Percentiles rank a stretch among this genome's conserved stretches.
phyloP scores from a whole-genome alignment of 2,329 filamentous ascomycete genomes.

The Trichoderma citrinoviride region DNA sequence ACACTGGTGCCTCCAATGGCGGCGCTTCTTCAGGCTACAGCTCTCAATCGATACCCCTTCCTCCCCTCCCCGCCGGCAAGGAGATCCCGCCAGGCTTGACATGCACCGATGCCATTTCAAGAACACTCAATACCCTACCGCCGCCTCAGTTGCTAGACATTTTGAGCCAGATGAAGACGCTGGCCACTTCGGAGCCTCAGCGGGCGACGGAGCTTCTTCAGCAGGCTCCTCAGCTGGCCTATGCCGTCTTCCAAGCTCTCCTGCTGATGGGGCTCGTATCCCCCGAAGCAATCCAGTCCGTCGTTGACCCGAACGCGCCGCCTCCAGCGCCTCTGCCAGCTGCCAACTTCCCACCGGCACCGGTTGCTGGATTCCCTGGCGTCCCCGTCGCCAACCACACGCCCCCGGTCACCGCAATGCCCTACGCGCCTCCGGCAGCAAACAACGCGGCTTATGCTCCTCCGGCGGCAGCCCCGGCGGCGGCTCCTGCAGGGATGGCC shows the following conservation, averaged over 20 bases:
- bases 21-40: constrained; percentile 33
- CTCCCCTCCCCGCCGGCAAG: constrained; percentile 78
- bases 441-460: constrained; percentile 39
- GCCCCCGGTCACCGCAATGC: constrained; percentile 45
- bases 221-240: constrained; percentile 87
- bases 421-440: constrained; percentile 46
- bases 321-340: constrained; percentile 34
- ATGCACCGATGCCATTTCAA: constrained; percentile 86
- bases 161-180: constrained; percentile 87
- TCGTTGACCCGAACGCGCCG: constrained; percentile 63
- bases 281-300: constrained; percentile 73
- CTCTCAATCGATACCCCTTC: constrained; percentile 55
- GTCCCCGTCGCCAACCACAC: constrained; percentile 43
- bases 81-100: constrained; percentile 80
- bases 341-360: constrained; percentile 36
- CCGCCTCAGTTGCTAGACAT: constrained; percentile 90
- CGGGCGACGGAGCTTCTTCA: constrained; percentile 83
- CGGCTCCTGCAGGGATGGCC: constrained; percentile 35
- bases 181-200: constrained; percentile 76
- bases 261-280: constrained; percentile 92
- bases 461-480: constrained; percentile 34
- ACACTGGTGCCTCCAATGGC: constrained; percentile 35
- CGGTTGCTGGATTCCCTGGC: constrained; percentile 39
- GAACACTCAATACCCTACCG: constrained; percentile 82
- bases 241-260: constrained; percentile 91